phyloP scores from a whole-genome alignment of 2,329 filamentous ascomycete species.

The Epichloe amarillans region DNA sequence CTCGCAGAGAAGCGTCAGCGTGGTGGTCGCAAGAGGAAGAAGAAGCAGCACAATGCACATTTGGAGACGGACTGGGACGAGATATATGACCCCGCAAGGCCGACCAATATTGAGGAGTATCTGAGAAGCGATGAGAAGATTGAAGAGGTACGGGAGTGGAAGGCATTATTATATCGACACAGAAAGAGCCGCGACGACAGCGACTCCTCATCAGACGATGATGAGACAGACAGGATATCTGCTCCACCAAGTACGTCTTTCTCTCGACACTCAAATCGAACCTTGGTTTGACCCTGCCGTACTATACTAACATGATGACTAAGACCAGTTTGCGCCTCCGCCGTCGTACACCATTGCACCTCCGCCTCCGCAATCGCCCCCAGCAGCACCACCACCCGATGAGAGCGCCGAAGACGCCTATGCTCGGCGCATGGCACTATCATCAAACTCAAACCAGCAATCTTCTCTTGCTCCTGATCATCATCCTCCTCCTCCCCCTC shows the following conservation, averaged over 20 bases:
- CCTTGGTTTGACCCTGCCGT: background rate
- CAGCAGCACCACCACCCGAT: constrained; percentile 35
- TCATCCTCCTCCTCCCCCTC: constrained; percentile 5
- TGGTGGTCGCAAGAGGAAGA: constrained; percentile 68
- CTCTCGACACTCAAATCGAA: background rate
- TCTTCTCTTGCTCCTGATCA: constrained; percentile 19
- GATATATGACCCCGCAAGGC: constrained; percentile 71
- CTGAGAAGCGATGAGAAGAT: constrained; percentile 73
- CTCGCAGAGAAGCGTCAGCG: constrained; percentile 53
- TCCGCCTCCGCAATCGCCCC: constrained; percentile 33
- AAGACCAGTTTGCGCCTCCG: constrained; percentile 51
- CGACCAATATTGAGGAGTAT: constrained; percentile 77
- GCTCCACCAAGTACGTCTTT: constrained; percentile 20
- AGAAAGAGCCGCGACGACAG: constrained; percentile 32
- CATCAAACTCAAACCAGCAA: constrained; percentile 22
- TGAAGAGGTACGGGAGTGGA: constrained; percentile 73
- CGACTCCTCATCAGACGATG: constrained; percentile 28
- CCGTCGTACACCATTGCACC: constrained; percentile 43
- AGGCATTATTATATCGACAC: constrained; percentile 63
- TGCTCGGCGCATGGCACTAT: constrained; percentile 46
- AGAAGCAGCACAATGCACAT: constrained; percentile 44
- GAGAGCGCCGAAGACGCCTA: constrained; percentile 58
- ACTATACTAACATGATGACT: background rate
- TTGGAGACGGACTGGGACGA: constrained; percentile 75
- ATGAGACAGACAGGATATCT: constrained; percentile 19